Evolutionary conservation across 2,329 filamentous ascomycete species (phyloP), one percentile per base, ranked within the genome.

Genomic region (Neurospora sp.): DNA sequence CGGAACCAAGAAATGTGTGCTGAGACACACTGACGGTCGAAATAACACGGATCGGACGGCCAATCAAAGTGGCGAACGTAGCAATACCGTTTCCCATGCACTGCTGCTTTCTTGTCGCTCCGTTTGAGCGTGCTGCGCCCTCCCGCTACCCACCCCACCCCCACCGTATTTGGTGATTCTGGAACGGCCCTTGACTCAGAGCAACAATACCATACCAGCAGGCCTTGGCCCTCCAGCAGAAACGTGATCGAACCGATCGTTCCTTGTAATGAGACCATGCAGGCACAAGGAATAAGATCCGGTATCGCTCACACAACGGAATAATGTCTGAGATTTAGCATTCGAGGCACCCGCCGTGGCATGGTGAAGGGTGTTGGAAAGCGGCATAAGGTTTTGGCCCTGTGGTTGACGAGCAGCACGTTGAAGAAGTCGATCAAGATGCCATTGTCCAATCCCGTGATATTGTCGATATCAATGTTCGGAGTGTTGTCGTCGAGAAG

Each of bases 311-410:
- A 72, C 72, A 46, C 23, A 36, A 62, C 33, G 40, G 67, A 38
- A n/a, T 38, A 5, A 58, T 75, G 75, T 76, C 74, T 76, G 68
- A 75, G 74, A 76, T 75, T 73, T 72, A 68, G 74, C 73, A 72
- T 69, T 70, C 68, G 67, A 68, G 68, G 52, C 52, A 62, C 46
- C 70, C 68, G 19, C 40, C 70, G 68, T 68, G 52, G 42, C 66
- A 68, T 69, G 68, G 67, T 66, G 67, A 66, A 68, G 40, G 52
- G 28, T 36, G 39, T 19, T 58, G 38, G 17, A 62, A 36, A 69
- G 66, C 39, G 17, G 28, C 19, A 11, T 19, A 39, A 52, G 19
- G 19, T 68, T 68, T 52, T 52, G 43, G 33, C 42, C 42, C 9
- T 19, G 67, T 28, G 42, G 10, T 33, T 17, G 39, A 19, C 33